Evolutionary conservation across 2,329 filamentous ascomycete species (phyloP), one percentile per base, ranked within the genome.

Genomic region (Pseudodiploospora longispora): DNA sequence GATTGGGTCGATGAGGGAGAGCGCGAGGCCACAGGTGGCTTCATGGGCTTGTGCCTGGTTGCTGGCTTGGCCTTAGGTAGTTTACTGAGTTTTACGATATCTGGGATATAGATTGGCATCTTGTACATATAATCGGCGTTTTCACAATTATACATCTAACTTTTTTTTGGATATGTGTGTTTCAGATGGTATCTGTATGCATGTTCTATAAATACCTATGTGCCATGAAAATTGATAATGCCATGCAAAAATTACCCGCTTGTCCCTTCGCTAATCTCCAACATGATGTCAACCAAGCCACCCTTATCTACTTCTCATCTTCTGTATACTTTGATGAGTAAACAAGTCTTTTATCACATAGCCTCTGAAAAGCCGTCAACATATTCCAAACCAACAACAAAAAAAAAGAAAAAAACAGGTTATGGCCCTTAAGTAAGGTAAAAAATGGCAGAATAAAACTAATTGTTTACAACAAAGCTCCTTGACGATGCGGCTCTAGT

Each of bases 1-100:
- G 80, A 86, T 52, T 91, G 82, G 78, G 90, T 97, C 1, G 82
- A 83, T 4, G 78, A 83, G 2, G 80, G 83, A 7, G 91, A 98
- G 69, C 75, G 85, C 31, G 89, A 95, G 67, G 90, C 88, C 5
- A 83, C 89, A 0, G 93, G 91, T 38, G 88, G 85, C 1, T 97
- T 97, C 62, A 97, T 98, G 93, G 85, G 86, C 4, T 64, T 96
- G 50, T 88, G 84, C 62, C 76, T 97, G n/a, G 87, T 96, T 12
- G 80, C 78, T 5, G 93, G 93, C 0, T 66, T 97, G 64, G 79
- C 88, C 2, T 73, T 75, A 27, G 93, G 93, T n/a, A 97, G 91
- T 66, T 64, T 97, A 55, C 63, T 94, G 60, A 97, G 90, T 62
- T 98, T 97, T 64, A 73, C 81, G 7, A 79, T 80, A 50, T 76